Conservation (phyloP, 768 basidiomycete species). For the Xerocomellus dryophilus region DNA sequence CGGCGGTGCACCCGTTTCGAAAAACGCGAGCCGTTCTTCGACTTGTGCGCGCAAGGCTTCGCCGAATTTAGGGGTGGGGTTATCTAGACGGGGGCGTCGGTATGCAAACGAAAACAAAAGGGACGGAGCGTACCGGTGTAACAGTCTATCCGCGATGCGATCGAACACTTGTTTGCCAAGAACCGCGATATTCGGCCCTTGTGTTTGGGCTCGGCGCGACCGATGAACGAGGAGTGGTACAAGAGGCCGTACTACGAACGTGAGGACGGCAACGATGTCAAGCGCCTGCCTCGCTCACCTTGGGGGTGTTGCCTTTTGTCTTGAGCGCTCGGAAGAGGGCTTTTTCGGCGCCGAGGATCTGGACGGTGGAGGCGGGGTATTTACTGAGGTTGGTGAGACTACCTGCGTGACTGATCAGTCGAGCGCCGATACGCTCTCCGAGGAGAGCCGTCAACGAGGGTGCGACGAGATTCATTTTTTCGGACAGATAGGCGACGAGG, state of each 20-base stretch:
- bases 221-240: constrained; percentile 96
- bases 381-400: constrained; percentile 96
- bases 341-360: constrained; percentile 97
- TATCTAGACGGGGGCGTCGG: constrained; percentile 43
- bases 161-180: constrained; percentile 97
- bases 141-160: constrained; percentile 95
- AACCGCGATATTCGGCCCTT: constrained; percentile 99
- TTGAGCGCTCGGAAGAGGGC: constrained; percentile 96
- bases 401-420: constrained; percentile 93
- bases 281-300: constrained; percentile 43
- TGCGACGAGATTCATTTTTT: constrained; percentile 98
- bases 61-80: constrained; percentile 89
- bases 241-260: constrained; percentile 83
- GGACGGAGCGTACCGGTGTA: constrained; percentile 60
- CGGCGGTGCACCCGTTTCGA: constrained; percentile 87
- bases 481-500: constrained; percentile 79
- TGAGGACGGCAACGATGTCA: background rate
- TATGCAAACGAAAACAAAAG: background rate
- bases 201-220: constrained; percentile 88
- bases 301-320: constrained; percentile 98
- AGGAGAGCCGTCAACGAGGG: constrained; percentile 89
- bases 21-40: constrained; percentile 92
- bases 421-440: constrained; percentile 88
- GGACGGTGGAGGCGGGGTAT: constrained; percentile 97
- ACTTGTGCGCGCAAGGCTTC: constrained; percentile 93